These are phyloP conservation scores for Wickerhamomyces sp. DNA, from an alignment of 1,139 yeast species.

Conservation along the genomic window DNA sequence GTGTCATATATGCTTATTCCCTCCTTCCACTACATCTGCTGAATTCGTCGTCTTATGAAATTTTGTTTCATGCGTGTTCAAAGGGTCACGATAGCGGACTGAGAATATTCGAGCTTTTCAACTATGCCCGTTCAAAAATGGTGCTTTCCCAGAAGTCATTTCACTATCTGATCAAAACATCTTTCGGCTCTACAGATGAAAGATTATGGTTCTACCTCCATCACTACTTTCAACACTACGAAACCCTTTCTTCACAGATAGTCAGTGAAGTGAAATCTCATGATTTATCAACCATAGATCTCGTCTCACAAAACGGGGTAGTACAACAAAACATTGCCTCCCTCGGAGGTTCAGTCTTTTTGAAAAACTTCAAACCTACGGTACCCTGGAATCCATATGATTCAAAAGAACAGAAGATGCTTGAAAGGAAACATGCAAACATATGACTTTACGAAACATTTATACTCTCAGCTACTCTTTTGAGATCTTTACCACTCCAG, in stretches of 20 bases:
- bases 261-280: background rate
- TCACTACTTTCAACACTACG: background rate
- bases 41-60: slow-evolving; percentile 6
- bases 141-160: background rate
- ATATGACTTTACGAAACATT: slow-evolving; percentile 1
- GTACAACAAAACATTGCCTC: too few relatives aligned
- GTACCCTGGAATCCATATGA: slow-evolving; percentile 4
- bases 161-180: slow-evolving; percentile 1
- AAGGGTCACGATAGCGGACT: slow-evolving; percentile 11
- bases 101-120: slow-evolving; percentile 9
- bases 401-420: slow-evolving; percentile 6
- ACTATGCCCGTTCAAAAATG: background rate
- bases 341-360: background rate
- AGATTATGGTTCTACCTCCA: slow-evolving; percentile 1
- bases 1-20: slow-evolving; percentile 13
- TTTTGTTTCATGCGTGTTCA: slow-evolving; percentile 13
- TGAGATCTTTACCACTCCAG: slow-evolving; percentile 6
- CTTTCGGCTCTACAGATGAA: background rate
- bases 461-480: slow-evolving; percentile 3
- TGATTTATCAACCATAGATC: background rate
- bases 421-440: slow-evolving; percentile 6
- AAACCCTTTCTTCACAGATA: background rate
- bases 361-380: background rate
- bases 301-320: background rate
- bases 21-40: slow-evolving; percentile 3